phyloP scores from a whole-genome alignment of 2,329 filamentous ascomycete genomes.

The Bipolaris sorokiniana region DNA sequence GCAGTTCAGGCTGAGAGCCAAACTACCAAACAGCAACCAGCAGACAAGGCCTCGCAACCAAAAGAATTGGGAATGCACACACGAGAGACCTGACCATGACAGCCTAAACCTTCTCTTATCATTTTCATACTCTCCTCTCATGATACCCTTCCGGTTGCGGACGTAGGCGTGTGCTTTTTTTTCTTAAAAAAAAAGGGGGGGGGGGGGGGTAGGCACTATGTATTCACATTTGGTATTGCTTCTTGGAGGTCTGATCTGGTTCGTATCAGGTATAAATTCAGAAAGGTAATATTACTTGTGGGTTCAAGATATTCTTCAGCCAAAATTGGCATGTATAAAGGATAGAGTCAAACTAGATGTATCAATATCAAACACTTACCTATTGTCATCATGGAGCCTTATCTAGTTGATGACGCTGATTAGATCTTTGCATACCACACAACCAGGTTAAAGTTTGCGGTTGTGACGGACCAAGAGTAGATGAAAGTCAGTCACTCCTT shows the following conservation, averaged over 20 bases:
- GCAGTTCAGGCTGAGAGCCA: neutral
- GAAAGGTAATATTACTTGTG: too few relatives aligned
- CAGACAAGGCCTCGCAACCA: neutral
- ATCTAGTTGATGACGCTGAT: neutral
- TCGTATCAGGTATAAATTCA: too few relatives aligned
- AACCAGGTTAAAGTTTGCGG: neutral
- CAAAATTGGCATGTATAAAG: neutral
- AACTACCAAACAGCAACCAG: neutral
- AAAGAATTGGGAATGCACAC: slow-evolving; percentile 1
- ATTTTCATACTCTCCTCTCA: slow-evolving; percentile 38
- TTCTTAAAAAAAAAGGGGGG: too few relatives aligned
- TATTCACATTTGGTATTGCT: neutral
- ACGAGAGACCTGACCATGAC: neutral
- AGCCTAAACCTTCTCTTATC: neutral
- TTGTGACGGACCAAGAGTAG: neutral
- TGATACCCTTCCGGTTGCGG: slow-evolving; percentile 34
- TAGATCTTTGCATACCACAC: neutral
- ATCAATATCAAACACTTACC: neutral
- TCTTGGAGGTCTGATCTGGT: too few relatives aligned
- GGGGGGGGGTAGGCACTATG: neutral
- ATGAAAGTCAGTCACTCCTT: neutral
- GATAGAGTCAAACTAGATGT: neutral
- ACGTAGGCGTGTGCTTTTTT: slow-evolving; percentile 3
- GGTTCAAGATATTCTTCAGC: too few relatives aligned
- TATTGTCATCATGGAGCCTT: neutral